Conservation (phyloP, 441 rosid genomes). For the Daphne laureola region DNA sequence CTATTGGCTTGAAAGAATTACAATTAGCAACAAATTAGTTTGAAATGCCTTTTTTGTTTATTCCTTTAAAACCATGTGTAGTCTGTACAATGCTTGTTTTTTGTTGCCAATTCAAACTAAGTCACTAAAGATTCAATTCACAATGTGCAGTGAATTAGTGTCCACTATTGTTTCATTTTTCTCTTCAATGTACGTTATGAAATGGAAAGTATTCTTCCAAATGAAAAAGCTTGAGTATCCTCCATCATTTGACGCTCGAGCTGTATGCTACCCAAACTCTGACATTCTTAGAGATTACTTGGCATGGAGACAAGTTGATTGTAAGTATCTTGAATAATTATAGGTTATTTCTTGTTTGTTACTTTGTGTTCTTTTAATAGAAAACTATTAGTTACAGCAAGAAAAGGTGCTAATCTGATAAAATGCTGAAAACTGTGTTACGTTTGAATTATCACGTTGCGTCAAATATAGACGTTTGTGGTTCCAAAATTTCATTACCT, state of each 20-base stretch:
- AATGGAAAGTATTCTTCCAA: slow-evolving; percentile 74
- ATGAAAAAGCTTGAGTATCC: slow-evolving; percentile 53
- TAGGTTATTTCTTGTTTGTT: neutral
- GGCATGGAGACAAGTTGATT: slow-evolving; percentile 98
- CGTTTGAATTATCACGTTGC: neutral
- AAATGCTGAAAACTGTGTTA: neutral
- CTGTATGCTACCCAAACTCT: slow-evolving; percentile 80
- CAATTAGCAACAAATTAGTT: too few relatives aligned
- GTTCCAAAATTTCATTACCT: neutral
- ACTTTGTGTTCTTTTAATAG: neutral
- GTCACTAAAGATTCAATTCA: neutral
- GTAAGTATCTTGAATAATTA: slow-evolving; percentile 39
- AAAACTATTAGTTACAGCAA: neutral
- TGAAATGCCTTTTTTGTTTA: too few relatives aligned
- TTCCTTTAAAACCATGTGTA: too few relatives aligned
- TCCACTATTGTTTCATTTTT: slow-evolving; percentile 71
- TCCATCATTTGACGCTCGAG: slow-evolving; percentile 90
- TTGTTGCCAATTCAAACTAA: too few relatives aligned
- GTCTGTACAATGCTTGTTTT: too few relatives aligned
- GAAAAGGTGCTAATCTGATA: neutral
- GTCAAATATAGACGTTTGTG: neutral
- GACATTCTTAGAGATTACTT: slow-evolving; percentile 77
- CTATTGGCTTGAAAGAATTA: too few relatives aligned
- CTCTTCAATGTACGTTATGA: slow-evolving; percentile 62
- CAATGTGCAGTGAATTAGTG: slow-evolving; percentile 43